Base-by-base conservation (phyloP, 352 stramenopile species). In the Pythium dissimile region DNA sequence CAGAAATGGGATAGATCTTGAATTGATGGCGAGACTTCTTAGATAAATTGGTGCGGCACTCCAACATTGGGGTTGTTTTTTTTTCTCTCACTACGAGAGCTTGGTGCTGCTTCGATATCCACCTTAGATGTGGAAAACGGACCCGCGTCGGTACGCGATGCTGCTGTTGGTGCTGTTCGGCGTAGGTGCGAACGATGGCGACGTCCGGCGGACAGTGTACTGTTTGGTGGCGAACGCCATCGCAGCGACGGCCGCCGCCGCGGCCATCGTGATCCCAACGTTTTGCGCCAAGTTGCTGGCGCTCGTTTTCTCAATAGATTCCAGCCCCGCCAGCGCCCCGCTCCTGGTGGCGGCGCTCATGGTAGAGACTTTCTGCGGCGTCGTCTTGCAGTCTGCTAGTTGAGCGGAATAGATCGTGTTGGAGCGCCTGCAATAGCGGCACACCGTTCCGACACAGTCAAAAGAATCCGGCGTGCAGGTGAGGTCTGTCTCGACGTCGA, bases 401-500 rank as follows among this genome's bases (percentile, higher is more conserved):
- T 44, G 34, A 5, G 18, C 26, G 8, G 49, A 56, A 12, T 32
- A 13, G 15, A 18, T 8, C 16, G 34, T 47, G 26, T 56, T 26
- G 4, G n/a, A 21, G 9, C n/a, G 13, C 34, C 41, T 64, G 53
- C 64, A 71, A 54, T 50, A 71, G 18, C 59, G 58, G 23, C 58
- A 71, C 3, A 47, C 21, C 13, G 43, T 45, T 9, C 39, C 38
- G 16, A 67, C 56, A 31, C 58, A 71, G 5, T 59, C 58, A 12
- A 67, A 18, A 15, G 34, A 54, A n/a, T 46, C 62, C 9, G 18
- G 24, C 23, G 18, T n/a, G 18, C n/a, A n/a, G n/a, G n/a, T n/a
- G n/a, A n/a, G n/a, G n/a, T n/a, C n/a, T n/a, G n/a, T n/a, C n/a
- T n/a, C n/a, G n/a, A n/a, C n/a, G n/a, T n/a, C n/a, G n/a, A n/a